These are phyloP conservation scores for Lachancea nothofagi DNA, from an alignment of 805 yeast species.

Conservation along the genomic window DNA sequence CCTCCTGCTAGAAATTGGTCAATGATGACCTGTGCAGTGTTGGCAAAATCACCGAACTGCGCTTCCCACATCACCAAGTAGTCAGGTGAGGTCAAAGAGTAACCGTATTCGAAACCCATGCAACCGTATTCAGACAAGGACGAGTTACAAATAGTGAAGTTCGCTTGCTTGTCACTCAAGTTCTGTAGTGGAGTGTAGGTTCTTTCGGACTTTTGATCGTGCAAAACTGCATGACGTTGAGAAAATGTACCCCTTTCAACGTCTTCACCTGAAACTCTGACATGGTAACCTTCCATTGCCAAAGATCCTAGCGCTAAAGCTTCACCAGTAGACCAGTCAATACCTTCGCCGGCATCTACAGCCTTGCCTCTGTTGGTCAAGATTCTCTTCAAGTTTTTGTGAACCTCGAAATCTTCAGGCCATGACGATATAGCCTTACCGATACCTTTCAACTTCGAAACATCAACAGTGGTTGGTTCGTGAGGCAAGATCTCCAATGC, in stretches of 20 bases:
- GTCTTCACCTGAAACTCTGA: slow-evolving; percentile 98
- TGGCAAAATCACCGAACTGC: slow-evolving; percentile 99
- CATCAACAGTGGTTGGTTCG: slow-evolving; percentile 87
- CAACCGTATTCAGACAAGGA: slow-evolving; percentile 98
- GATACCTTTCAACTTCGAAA: slow-evolving; percentile 61
- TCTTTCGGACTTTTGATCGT: slow-evolving; percentile 84
- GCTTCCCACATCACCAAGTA: slow-evolving; percentile 99
- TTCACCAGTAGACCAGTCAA: slow-evolving; percentile 99
- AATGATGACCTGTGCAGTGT: slow-evolving; percentile 95
- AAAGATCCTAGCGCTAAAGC: slow-evolving; percentile 95
- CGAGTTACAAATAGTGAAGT: slow-evolving; percentile 85
- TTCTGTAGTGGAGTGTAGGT: slow-evolving; percentile 82
- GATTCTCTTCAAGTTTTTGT: slow-evolving; percentile 94
- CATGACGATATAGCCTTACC: slow-evolving; percentile 75
- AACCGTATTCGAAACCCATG: slow-evolving; percentile 98
- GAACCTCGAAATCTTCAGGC: slow-evolving; percentile 85
- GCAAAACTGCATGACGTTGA: slow-evolving; percentile 97
- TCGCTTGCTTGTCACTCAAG: slow-evolving; percentile 75
- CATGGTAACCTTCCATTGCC: slow-evolving; percentile 88
- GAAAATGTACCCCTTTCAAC: slow-evolving; percentile 99
- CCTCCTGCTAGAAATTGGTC: slow-evolving; percentile 97
- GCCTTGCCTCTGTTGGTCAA: slow-evolving; percentile 82
- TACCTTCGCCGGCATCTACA: slow-evolving; percentile 82
- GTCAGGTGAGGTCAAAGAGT: slow-evolving; percentile 95
- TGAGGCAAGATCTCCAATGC: slow-evolving; percentile 95